These are phyloP conservation scores for Prosopis cineraria DNA, from an alignment of 306 rosid genomes.

Conservation along the genomic window DNA sequence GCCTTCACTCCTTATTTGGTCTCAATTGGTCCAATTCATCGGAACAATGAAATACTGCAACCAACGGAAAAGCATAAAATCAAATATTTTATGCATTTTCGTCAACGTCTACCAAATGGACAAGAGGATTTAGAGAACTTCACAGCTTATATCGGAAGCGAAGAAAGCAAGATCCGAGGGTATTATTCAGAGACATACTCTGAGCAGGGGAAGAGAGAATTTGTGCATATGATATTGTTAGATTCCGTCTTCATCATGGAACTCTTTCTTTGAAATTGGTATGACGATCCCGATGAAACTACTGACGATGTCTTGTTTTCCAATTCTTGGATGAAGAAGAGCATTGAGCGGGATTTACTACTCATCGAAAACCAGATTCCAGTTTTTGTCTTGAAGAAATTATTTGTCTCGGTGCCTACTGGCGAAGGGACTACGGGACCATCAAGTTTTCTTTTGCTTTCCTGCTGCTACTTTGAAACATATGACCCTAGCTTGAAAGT, in stretches of 20 bases:
- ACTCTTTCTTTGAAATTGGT: constrained; percentile 11
- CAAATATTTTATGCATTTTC: neutral
- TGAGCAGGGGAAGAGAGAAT: neutral
- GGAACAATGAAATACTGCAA: neutral
- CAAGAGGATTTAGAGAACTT: neutral
- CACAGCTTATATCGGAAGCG: neutral
- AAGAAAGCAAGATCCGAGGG: neutral
- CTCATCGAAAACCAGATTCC: constrained; percentile 1
- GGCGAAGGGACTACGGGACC: too few species aligned
- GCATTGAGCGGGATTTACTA: neutral
- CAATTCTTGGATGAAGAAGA: constrained; percentile 34
- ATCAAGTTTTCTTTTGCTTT: neutral
- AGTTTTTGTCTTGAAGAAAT: constrained; percentile 8
- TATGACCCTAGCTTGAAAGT: too few species aligned
- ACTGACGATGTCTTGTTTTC: neutral
- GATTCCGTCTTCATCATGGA: neutral
- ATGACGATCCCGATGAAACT: too few species aligned
- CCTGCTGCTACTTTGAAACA: neutral
- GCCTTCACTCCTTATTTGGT: constrained; percentile 30
- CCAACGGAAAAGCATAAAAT: constrained; percentile 22
- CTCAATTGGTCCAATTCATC: constrained; percentile 28
- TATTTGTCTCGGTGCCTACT: neutral
- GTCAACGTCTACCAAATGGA: fast-evolving
- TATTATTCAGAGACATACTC: neutral
- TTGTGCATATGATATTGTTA: constrained; percentile 7